Conservation (phyloP, 495 filamentous ascomycete genomes). For the Tirmania nivea region DNA sequence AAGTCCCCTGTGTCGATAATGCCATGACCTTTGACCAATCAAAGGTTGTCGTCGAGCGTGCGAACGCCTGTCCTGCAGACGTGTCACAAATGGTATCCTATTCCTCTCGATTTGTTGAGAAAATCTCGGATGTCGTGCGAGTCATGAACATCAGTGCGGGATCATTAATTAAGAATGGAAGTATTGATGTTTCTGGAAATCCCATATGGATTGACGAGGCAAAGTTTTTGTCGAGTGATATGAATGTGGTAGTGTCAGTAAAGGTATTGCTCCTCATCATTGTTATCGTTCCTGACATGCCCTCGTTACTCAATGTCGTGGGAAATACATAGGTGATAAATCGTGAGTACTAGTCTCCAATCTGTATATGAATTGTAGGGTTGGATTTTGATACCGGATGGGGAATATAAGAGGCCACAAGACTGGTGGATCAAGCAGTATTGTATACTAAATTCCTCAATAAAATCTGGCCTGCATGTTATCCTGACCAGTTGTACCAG, state of each 20-base stretch:
- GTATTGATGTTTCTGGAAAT: conserved; percentile 5
- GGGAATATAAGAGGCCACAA: no score
- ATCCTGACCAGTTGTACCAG: no score
- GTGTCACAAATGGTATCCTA: conserved; percentile 6
- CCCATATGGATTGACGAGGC: conserved; percentile 3
- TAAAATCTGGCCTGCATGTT: no score
- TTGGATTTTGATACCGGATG: no score
- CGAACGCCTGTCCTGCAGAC: conserved; percentile 1
- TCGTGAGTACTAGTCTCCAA: no score
- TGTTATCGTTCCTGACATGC: no score
- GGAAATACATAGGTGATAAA: no score
- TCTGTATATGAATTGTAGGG: no score
- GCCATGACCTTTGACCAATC: conserved; percentile 14
- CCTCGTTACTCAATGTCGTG: no score
- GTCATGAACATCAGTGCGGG: conserved; percentile 6
- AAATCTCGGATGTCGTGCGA: conserved; percentile 5
- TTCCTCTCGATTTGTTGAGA: conserved; percentile 5
- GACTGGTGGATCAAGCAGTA: no score
- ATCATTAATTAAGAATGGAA: conserved; percentile 8
- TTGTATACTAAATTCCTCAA: no score
- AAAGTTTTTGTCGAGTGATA: conserved; percentile 12
- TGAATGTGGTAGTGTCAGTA: conserved; percentile 11
- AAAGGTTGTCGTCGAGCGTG: background rate
- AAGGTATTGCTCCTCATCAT: conserved; percentile 9
- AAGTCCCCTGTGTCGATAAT: conserved; percentile 18